Conservation (phyloP, 2,329 filamentous ascomycete species). For the Arthroderma sp. region DNA sequence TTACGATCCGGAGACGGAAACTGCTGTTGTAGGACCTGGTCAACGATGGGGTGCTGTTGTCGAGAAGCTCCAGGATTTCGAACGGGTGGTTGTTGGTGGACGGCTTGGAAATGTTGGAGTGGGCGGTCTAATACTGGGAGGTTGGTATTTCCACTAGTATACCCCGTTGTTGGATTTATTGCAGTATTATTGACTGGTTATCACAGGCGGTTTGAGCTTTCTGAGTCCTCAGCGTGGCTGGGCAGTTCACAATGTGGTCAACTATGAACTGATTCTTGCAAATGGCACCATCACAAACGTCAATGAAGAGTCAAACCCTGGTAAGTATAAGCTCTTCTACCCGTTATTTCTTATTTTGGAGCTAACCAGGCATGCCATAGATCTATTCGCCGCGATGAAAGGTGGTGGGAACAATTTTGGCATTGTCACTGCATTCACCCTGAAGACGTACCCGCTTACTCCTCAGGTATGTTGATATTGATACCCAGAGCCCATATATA, state of each 20-base stretch:
- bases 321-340: constrained; percentile 12
- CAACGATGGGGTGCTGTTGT: constrained; percentile 24
- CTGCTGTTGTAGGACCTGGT: constrained; percentile 28
- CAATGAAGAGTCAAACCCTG: constrained; percentile 14
- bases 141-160: constrained; percentile 14
- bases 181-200: not conserved
- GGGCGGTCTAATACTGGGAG: constrained; percentile 35
- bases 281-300: constrained; percentile 21
- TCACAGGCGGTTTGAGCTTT: constrained; percentile 18
- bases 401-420: constrained; percentile 34
- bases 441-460: constrained; percentile 21
- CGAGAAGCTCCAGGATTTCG: constrained; percentile 19
- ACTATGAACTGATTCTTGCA: constrained; percentile 26
- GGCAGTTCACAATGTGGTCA: constrained; percentile 20
- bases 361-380: not conserved
- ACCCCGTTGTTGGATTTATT: not conserved
- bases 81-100: constrained; percentile 30
- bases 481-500: not conserved
- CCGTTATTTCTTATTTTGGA: too few relatives aligned
- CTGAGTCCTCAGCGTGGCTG: constrained; percentile 20
- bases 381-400: constrained; percentile 30
- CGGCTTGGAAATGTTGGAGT: constrained; percentile 37
- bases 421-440: constrained; percentile 29
- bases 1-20: constrained; percentile 24
- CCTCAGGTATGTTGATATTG: constrained; percentile 11